phyloP scores from a whole-genome alignment of 495 filamentous ascomycete species.

The Endocarpon pusillum region DNA sequence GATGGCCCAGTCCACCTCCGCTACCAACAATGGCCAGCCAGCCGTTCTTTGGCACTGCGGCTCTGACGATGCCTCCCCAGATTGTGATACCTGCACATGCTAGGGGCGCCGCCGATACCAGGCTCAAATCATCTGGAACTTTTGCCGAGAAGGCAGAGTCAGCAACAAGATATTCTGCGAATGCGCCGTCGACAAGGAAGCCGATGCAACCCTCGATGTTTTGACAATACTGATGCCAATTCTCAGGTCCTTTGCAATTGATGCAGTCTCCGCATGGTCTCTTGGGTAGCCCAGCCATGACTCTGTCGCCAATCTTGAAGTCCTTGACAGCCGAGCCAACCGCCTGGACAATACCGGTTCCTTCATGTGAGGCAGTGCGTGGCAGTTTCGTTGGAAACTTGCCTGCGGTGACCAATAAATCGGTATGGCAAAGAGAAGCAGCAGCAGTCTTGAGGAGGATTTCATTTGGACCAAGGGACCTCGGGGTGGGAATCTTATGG shows the following conservation, averaged over 20 bases:
- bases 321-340: slow-evolving; percentile 24
- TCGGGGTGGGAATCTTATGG: slow-evolving; percentile 29
- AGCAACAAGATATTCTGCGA: slow-evolving; percentile 19
- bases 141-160: slow-evolving; percentile 13
- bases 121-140: slow-evolving; percentile 17
- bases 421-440: slow-evolving; percentile 44
- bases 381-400: slow-evolving; percentile 26
- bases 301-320: slow-evolving; percentile 31
- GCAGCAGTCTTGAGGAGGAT: slow-evolving; percentile 40
- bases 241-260: slow-evolving; percentile 28
- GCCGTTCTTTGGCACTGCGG: slow-evolving; percentile 25
- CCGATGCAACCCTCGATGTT: slow-evolving; percentile 14
- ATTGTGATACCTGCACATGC: slow-evolving; percentile 23
- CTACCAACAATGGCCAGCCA: slow-evolving; percentile 34
- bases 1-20: slow-evolving; percentile 40
- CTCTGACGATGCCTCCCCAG: slow-evolving; percentile 29
- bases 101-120: slow-evolving; percentile 19
- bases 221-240: slow-evolving; percentile 28
- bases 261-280: slow-evolving; percentile 30
- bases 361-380: slow-evolving; percentile 40
- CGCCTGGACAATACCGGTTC: slow-evolving; percentile 34
- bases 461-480: slow-evolving; percentile 25
- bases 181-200: slow-evolving; percentile 14
- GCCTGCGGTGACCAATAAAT: slow-evolving; percentile 32
- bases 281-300: slow-evolving; percentile 30